Evolutionary conservation across 352 stramenopile species (phyloP).

Genomic region (Paralagenidium karlingii): DNA sequence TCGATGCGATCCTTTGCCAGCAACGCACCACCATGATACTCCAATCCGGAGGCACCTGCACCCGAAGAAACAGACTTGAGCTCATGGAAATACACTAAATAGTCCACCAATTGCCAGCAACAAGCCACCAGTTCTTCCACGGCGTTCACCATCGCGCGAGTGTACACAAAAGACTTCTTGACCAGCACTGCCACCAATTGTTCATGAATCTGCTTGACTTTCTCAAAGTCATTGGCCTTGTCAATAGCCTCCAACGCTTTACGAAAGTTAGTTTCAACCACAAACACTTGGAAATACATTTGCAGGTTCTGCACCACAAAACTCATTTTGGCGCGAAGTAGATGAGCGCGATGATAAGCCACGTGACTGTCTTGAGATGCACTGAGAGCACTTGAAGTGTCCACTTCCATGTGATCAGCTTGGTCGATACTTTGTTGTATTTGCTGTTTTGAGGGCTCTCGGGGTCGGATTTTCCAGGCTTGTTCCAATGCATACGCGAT

Average conservation of each 20-base stretch:
- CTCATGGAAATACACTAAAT: constrained; percentile 28
- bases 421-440: too few relatives aligned
- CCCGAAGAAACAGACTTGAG: constrained; percentile 6
- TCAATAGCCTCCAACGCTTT: constrained; percentile 42
- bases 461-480: constrained; percentile 32
- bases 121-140: constrained; percentile 44
- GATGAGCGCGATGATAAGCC: too few relatives aligned
- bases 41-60: too few relatives aligned
- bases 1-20: constrained; percentile 11
- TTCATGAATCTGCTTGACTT: constrained; percentile 55
- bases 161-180: constrained; percentile 59
- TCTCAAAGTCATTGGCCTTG: constrained; percentile 41
- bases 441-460: background rate
- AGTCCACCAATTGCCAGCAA: constrained; percentile 67
- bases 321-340: constrained; percentile 45
- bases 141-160: constrained; percentile 34
- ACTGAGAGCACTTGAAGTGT: constrained; percentile 14
- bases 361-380: too few relatives aligned
- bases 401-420: constrained; percentile 1
- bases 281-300: constrained; percentile 67
- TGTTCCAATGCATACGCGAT: constrained; percentile 46
- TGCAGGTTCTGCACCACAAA: constrained; percentile 64
- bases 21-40: background rate
- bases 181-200: constrained; percentile 51
- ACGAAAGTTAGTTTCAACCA: constrained; percentile 51